Evolutionary conservation across 225 moss, liverwort and hornwort genomes (phyloP), one percentile per base, ranked within the genome.

Genomic region (Physcomitrium patens): DNA sequence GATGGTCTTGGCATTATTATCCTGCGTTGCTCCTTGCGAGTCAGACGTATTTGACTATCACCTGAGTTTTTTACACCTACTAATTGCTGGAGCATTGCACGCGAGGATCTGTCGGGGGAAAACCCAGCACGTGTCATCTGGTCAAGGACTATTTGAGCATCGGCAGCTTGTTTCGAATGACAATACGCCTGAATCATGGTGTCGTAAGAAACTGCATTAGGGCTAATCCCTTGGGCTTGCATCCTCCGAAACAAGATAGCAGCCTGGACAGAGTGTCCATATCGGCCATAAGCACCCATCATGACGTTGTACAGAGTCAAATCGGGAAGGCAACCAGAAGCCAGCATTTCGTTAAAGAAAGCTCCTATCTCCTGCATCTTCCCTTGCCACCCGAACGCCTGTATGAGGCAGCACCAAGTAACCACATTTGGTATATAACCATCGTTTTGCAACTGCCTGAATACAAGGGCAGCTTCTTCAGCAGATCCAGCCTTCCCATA

Each of bases 351-450:
- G 43, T 82, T 76, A 12, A 91, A 99, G 69, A 80, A 86, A n/a
- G 80, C 76, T 28, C 81, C 77, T 10, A 84, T 74, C 76, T 99
- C 95, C 45, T 89, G 86, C 55, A 87, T 43, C 86, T 86, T 87
- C 63, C 91, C 91, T 50, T 80, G 84, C 79, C 89, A 81, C 28
- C 86, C 89, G 59, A 85, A 93, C 3, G 76, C 94, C 77, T 99
- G 94, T 47, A 99, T 93, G 58, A 99, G 66, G n/a, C 89, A 82
- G 77, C 90, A 94, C 97, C 97, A 99, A 0, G 97, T 85, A 48
- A 93, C 91, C 63, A 90, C 85, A 62, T 87, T 91, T 6, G 94
- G 94, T 45, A 41, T 71, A 64, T 77, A 82, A 46, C 94, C 94
- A 5, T 77, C 87, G 57, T 65, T 65, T 67, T 84, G 89, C 91